Percentiles rank a stretch among this genome's conserved stretches.
These are phyloP conservation scores for Suillus decipiens DNA, from an alignment of 768 basidiomycete species.

Conservation along the genomic window DNA sequence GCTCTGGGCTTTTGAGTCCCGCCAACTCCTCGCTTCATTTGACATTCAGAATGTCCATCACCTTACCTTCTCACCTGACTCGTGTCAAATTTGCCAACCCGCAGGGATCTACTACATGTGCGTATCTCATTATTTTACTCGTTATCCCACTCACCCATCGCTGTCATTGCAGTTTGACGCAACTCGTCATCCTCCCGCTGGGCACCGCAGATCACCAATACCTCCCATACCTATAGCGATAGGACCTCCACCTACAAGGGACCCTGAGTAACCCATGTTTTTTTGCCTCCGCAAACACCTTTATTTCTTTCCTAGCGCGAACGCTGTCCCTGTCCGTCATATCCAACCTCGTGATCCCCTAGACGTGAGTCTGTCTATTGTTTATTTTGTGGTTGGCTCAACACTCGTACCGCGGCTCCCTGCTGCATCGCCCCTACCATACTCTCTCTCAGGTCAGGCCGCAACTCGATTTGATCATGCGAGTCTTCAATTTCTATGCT, in stretches of 20 bases:
- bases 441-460: not conserved
- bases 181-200: not conserved
- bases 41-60: accelerated
- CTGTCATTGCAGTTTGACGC: not conserved
- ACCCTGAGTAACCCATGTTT: not conserved
- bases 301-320: not conserved
- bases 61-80: not conserved
- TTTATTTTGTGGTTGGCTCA: not conserved
- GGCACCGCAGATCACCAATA: too few relatives aligned
- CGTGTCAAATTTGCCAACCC: too few relatives aligned
- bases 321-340: not conserved
- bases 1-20: too few relatives aligned
- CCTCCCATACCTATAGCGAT: accelerated
- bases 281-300: not conserved
- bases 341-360: not conserved
- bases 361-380: not conserved
- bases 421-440: not conserved
- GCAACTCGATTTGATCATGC: not conserved
- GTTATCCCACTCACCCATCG: not conserved
- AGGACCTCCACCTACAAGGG: not conserved
- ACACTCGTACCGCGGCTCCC: not conserved
- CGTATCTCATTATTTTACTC: not conserved
- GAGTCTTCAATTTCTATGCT: not conserved
- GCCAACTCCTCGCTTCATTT: not conserved
- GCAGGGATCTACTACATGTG: too few relatives aligned